Evolutionary conservation across 768 basidiomycete genomes (phyloP), one percentile per base, ranked within the genome.

Genomic region (Tulasnella calospora): DNA sequence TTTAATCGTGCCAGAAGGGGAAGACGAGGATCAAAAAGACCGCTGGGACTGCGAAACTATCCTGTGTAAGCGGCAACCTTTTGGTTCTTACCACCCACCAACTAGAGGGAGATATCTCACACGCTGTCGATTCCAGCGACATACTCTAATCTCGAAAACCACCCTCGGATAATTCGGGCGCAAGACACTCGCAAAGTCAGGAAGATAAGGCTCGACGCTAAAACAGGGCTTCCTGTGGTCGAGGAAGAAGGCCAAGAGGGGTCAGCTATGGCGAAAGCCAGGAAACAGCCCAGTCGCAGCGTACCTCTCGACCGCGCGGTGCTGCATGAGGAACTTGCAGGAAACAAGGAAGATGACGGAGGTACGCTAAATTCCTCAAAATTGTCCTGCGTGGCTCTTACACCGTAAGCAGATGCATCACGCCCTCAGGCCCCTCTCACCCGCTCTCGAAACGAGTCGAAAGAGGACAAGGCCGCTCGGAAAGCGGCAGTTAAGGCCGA

Each of bases 21-120:
- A 90, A 81, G 89, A 90, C 76, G 90, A 92, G 81, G 91, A 92
- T 80, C 81, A 83, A 41, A 83, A 85, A 78, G 83, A 86, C n/a
- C 86, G 90, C 69, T 99, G 98, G 98, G 98, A 99, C 83, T 96
- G 94, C 80, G 96, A 99, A 84, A 98, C 95, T 1, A 93, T 99
- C 51, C 86, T 99, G 2, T 91, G 97, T 97, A 84, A 83, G 93
- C 88, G 17, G 10, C 57, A n/a, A 3, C 27, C 35, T 23, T 74
- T 35, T 19, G 21, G 46, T n/a, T 61, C 71, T 13, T 36, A 15
- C 10, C 13, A 17, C 23, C n/a, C 40, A 40, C 19, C 35, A 13
- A 44, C 44, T n/a, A 55, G 12, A 9, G 41, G 4, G 57, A 30
- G n/a, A 30, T n/a, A 30, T 33, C 27, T 44, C 70, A 69, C 47